Evolutionary conservation across 2,329 filamentous ascomycete genomes (phyloP).

Genomic region (Diaporthe citri): DNA sequence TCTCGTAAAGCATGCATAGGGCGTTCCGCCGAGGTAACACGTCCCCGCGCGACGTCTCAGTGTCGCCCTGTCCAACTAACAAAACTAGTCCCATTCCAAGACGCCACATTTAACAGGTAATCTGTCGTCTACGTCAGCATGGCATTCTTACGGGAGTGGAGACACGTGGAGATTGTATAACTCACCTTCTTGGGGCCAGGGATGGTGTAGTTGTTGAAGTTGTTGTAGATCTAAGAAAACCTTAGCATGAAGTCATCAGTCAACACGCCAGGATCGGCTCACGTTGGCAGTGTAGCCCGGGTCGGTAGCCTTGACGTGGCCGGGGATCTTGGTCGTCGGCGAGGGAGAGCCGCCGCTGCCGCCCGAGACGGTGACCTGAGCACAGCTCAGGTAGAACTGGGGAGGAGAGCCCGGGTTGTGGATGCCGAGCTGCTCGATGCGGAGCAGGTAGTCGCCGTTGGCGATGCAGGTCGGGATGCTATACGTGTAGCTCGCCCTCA

Average conservation of each 20-base stretch:
- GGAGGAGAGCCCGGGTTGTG: constrained; percentile 64
- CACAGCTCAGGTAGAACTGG: constrained; percentile 61
- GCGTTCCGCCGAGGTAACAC: background rate
- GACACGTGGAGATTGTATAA: no score
- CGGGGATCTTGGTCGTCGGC: constrained; percentile 51
- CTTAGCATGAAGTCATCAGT: background rate
- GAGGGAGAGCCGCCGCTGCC: constrained; percentile 53
- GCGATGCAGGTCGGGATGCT: constrained; percentile 33
- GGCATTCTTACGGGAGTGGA: background rate
- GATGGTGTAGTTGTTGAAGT: constrained; percentile 45
- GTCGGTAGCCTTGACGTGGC: constrained; percentile 51
- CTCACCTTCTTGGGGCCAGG: constrained; percentile 33
- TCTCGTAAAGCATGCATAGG: background rate
- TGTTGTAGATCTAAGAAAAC: constrained; percentile 44
- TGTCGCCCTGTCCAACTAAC: background rate
- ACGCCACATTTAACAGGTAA: background rate
- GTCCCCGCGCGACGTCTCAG: background rate
- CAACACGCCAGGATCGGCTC: constrained; percentile 36
- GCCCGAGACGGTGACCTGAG: constrained; percentile 56
- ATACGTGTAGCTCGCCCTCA: constrained; percentile 61
- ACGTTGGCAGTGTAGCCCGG: constrained; percentile 60
- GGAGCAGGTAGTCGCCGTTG: constrained; percentile 35
- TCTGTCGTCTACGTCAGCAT: constrained; percentile 2
- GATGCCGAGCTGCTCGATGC: constrained; percentile 63
- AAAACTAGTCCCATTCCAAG: background rate